Conservation (phyloP, 2,329 filamentous ascomycete genomes). For the Sclerotinia trifoliorum region DNA sequence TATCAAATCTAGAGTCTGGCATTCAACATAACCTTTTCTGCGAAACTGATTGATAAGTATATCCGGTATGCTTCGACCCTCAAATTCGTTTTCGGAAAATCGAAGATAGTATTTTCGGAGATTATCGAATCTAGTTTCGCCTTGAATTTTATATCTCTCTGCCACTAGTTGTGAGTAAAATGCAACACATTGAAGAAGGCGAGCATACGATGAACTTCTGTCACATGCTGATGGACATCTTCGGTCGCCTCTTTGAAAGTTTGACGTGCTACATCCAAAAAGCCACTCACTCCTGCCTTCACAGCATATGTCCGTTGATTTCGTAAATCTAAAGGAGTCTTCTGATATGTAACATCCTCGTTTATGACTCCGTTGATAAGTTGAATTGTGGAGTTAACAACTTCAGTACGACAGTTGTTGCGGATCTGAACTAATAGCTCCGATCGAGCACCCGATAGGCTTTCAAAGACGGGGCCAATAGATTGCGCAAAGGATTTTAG, state of each 20-base stretch:
- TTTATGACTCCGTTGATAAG: conserved; percentile 73
- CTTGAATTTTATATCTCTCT: conserved; percentile 51
- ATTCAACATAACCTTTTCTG: conserved; percentile 77
- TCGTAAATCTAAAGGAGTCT: conserved; percentile 75
- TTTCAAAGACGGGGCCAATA: conserved; percentile 65
- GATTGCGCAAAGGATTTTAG: conserved; percentile 77
- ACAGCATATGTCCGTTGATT: conserved; percentile 92
- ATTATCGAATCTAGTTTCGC: conserved; percentile 73
- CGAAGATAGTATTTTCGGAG: conserved; percentile 77
- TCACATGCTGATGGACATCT: conserved; percentile 71
- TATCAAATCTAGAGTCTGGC: conserved; percentile 79
- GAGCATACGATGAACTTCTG: conserved; percentile 60
- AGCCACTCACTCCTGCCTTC: conserved; percentile 77
- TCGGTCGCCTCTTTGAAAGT: conserved; percentile 86
- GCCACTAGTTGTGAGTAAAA: background rate
- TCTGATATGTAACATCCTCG: conserved; percentile 75
- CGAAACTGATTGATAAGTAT: conserved; percentile 74
- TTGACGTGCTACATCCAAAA: conserved; percentile 84
- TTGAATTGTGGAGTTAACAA: conserved; percentile 58
- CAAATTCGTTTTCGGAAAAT: conserved; percentile 61
- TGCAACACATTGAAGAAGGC: background rate
- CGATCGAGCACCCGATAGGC: conserved; percentile 63
- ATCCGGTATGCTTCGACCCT: conserved; percentile 58
- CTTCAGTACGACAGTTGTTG: conserved; percentile 64
- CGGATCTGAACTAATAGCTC: conserved; percentile 66